A percentile compares a stretch with the other conserved stretches of the same genome.
Evolutionary conservation across 1,284 basidiomycete genomes (phyloP).

Genomic region (Athelia psychrophila): DNA sequence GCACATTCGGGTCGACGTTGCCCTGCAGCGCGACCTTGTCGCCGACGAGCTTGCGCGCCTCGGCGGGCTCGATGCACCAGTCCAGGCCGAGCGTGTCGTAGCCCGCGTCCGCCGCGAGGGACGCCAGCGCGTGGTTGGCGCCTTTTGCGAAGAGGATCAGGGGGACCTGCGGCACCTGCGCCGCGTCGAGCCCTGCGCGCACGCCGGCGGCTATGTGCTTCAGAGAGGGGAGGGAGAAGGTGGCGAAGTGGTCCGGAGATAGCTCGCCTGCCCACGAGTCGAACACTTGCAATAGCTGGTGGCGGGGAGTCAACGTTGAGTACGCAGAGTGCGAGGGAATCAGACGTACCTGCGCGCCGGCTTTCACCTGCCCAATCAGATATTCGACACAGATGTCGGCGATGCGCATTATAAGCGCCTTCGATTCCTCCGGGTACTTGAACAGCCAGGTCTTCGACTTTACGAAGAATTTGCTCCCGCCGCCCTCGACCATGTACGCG

Average conservation of each 20-base stretch:
- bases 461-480: slow-evolving; percentile 84
- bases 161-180: slow-evolving; percentile 60
- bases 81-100: slow-evolving; percentile 90
- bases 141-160: slow-evolving; percentile 94
- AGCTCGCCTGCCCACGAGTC: slow-evolving; percentile 95
- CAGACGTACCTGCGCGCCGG: slow-evolving; percentile 84
- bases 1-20: slow-evolving; percentile 88
- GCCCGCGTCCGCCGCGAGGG: slow-evolving; percentile 55
- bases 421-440: slow-evolving; percentile 81
- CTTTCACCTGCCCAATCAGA: slow-evolving; percentile 87
- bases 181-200: slow-evolving; percentile 51
- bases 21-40: slow-evolving; percentile 84
- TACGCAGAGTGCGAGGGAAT: slow-evolving; percentile 2
- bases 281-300: slow-evolving; percentile 89
- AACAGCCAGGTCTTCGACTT: slow-evolving; percentile 93
- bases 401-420: slow-evolving; percentile 71
- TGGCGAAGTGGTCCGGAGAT: slow-evolving; percentile 78
- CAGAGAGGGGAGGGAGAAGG: slow-evolving; percentile 73
- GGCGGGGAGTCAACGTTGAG: slow-evolving; percentile 1
- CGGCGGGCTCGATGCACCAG: slow-evolving; percentile 79
- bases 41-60: slow-evolving; percentile 62
- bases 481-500: slow-evolving; percentile 96
- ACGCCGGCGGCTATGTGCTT: slow-evolving; percentile 64
- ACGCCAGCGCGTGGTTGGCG: slow-evolving; percentile 67
- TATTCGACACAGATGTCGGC: slow-evolving; percentile 86